A percentile compares a stretch with the other conserved stretches of the same genome.
Conservation (phyloP, 495 filamentous ascomycete genomes). For the Xanthoparmelia taractica region DNA sequence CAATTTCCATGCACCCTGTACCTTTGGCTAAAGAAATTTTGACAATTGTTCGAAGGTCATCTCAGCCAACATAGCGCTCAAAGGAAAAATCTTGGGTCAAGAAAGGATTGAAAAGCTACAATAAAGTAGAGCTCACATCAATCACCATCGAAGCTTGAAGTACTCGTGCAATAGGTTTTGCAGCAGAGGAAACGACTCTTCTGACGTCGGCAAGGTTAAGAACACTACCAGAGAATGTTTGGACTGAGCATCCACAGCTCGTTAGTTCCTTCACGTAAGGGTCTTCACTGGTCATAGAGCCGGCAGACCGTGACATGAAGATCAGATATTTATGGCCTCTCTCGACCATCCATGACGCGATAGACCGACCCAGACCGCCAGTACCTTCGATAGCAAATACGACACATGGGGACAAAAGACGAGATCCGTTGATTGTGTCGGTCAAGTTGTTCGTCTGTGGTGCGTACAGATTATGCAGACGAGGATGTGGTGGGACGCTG, state of each 20-base stretch:
- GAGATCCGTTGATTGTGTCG: too few relatives aligned
- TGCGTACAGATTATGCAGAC: too few relatives aligned
- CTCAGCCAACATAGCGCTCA: not conserved
- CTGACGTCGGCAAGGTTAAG: slow-evolving; percentile 29
- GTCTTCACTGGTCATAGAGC: slow-evolving; percentile 6
- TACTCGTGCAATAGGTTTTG: slow-evolving; percentile 35
- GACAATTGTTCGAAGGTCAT: slow-evolving; percentile 27
- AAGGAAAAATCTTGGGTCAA: not conserved
- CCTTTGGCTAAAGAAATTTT: slow-evolving; percentile 25
- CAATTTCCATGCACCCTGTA: slow-evolving; percentile 22
- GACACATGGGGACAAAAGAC: slow-evolving; percentile 23
- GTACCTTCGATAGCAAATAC: slow-evolving; percentile 35
- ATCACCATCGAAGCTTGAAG: slow-evolving; percentile 38
- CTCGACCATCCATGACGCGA: slow-evolving; percentile 51
- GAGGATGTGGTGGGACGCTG: too few relatives aligned
- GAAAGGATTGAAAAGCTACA: not conserved
- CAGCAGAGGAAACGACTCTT: slow-evolving; percentile 28
- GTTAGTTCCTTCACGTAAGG: not conserved
- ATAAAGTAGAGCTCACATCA: not conserved
- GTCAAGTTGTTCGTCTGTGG: too few relatives aligned
- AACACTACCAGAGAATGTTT: slow-evolving; percentile 36
- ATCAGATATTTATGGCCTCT: slow-evolving; percentile 31
- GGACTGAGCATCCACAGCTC: slow-evolving; percentile 21
- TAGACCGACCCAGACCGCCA: slow-evolving; percentile 38
- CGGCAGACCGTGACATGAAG: slow-evolving; percentile 32